Evolutionary conservation across 345 rosid genomes (phyloP).

Genomic region (Eucalyptus polybractea): DNA sequence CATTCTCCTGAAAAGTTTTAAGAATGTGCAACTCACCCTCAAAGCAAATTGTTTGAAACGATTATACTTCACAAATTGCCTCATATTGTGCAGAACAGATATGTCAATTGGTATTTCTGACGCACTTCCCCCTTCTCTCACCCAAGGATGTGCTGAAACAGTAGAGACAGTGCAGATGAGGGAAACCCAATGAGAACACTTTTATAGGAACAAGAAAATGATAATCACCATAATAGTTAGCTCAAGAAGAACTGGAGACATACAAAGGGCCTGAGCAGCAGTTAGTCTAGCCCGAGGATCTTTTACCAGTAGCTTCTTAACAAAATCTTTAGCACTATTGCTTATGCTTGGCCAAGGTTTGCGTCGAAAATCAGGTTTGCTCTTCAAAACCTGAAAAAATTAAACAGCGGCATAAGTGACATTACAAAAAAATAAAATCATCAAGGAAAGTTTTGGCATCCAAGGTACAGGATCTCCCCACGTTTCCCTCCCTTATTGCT

Average conservation of each 20-base stretch:
- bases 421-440: neutral
- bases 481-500: neutral
- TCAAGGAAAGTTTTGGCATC: neutral
- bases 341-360: constrained; percentile 94
- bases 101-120: constrained; percentile 44
- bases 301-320: constrained; percentile 83
- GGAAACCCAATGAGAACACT: neutral
- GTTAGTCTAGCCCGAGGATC: constrained; percentile 90
- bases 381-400: constrained; percentile 32
- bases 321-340: constrained; percentile 82
- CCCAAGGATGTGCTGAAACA: constrained; percentile 47
- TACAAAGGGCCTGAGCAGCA: constrained; percentile 70
- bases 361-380: constrained; percentile 80
- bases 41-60: constrained; percentile 44
- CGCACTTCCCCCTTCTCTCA: constrained; percentile 43
- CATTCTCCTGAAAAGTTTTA: neutral
- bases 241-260: neutral
- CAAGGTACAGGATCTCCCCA: neutral
- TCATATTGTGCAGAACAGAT: constrained; percentile 34
- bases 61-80: constrained; percentile 39
- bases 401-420: neutral
- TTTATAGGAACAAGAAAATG: neutral
- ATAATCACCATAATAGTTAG: neutral
- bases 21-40: constrained; percentile 7
- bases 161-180: neutral